Base-by-base conservation (phyloP, 2,329 filamentous ascomycete genomes). In the Alternaria angustiovoidea region DNA sequence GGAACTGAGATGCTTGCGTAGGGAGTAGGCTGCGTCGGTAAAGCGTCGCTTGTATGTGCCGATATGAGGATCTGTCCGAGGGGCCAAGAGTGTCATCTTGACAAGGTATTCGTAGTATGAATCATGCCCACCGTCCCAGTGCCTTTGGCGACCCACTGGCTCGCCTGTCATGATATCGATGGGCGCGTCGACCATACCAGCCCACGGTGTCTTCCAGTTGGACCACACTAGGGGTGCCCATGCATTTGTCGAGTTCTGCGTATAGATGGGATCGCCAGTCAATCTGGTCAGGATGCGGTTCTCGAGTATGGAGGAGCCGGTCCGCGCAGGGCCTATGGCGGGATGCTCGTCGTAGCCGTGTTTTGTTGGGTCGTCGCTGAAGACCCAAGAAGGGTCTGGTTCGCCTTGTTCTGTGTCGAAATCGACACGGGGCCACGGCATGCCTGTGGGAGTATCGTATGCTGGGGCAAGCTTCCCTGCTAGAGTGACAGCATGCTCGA, bases 201-300 rank as follows among this genome's bases (percentile, higher is more conserved):
- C 64, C 71, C 75, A 80, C 11, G 78, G 73, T 24, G 80, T 73
- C 14, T 67, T 54, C 72, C 77, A 80, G 55, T 77, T 78, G 34
- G 74, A 78, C 79, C 80, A 82, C 8, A 83, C 80, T n/a, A 83
- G 70, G 28, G 79, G 77, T 26, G 77, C 74, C 81, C 81, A 82
- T 26, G 81, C 78, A 47, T 70, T 69, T 4, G 80, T 82, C 3
- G 81, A 77, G 59, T 82, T 82, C 34, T 57, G 70, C 8, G 74
- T 69, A 65, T 82, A 83, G n/a, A 76, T 70, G 5, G 62, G 54
- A 42, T 81, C 66, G 20, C 78, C 78, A 16, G 79, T 82, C 57
- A 82, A 62, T 38, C 76, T 74, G 5, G 74, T 79, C 39, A 83
- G 67, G 12, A 77, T 76, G 14, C 78, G 75, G 55, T 81, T 80